phyloP scores from a whole-genome alignment of 352 stramenopile genomes.

The Globisporangium polare region DNA sequence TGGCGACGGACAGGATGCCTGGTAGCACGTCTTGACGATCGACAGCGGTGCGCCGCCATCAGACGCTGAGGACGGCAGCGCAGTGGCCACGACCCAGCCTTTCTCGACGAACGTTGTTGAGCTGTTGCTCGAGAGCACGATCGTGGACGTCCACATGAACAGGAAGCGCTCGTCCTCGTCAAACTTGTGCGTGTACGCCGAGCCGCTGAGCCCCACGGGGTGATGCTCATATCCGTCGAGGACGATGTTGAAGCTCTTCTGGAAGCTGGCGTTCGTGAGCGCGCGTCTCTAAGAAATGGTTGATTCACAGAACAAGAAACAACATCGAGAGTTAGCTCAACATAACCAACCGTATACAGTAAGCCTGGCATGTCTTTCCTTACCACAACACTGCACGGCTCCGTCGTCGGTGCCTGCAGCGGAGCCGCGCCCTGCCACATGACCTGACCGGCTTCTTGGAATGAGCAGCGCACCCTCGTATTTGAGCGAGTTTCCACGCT shows the following conservation, averaged over 20 bases:
- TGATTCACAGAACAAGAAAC: not conserved
- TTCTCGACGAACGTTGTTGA: conserved; percentile 6
- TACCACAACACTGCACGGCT: not conserved
- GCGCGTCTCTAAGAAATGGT: not conserved
- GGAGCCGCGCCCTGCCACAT: conserved; percentile 9
- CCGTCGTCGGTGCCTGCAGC: not conserved
- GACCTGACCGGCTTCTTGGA: conserved; percentile 11
- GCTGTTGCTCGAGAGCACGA: not conserved
- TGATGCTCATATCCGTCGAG: not conserved
- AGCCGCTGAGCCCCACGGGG: conserved; percentile 2
- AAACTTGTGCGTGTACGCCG: conserved; percentile 13
- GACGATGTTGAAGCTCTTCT: conserved; percentile 9
- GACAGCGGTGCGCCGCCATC: not conserved
- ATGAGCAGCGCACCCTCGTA: not conserved
- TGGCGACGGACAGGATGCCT: not conserved
- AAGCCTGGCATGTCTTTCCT: not conserved
- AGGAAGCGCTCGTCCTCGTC: conserved; percentile 8
- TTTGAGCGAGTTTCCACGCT: not conserved
- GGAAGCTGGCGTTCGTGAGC: not conserved
- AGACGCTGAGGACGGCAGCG: not conserved
- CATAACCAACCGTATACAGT: not conserved
- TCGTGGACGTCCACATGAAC: conserved; percentile 10
- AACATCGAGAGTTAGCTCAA: not conserved
- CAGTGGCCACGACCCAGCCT: conserved; percentile 3
- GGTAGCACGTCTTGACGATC: not conserved